Conservation (phyloP, 1,284 basidiomycete genomes). For the Fomitopsis schrenkii region DNA sequence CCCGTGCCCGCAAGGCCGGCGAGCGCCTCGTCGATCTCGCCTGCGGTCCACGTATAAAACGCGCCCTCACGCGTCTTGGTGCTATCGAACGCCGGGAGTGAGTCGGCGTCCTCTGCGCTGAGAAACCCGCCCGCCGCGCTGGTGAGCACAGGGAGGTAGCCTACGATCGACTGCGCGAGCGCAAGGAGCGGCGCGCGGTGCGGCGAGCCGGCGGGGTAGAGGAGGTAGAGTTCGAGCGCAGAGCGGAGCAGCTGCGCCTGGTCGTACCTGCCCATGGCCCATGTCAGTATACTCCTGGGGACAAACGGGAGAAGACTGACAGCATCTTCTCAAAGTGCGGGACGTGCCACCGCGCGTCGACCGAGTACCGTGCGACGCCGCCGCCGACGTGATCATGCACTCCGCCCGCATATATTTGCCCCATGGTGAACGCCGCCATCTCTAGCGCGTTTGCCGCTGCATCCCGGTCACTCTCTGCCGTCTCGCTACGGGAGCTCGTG, state of each 20-base stretch:
- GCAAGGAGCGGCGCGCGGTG: conserved; percentile 19
- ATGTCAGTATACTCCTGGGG: neutral
- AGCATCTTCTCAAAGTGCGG: conserved; percentile 49
- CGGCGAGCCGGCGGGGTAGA: conserved; percentile 19
- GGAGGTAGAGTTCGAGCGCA: conserved; percentile 20
- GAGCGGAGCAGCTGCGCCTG: conserved; percentile 33
- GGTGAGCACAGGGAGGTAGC: conserved; percentile 32
- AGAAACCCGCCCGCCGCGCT: conserved; percentile 35
- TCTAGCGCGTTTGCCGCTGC: conserved; percentile 18
- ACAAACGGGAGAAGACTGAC: conserved; percentile 8
- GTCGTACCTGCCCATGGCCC: conserved; percentile 29
- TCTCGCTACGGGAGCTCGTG: neutral
- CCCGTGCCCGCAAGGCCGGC: conserved; percentile 3
- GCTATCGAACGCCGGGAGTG: conserved; percentile 26
- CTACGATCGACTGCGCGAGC: conserved; percentile 28
- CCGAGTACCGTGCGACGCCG: conserved; percentile 39
- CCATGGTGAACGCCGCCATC: conserved; percentile 24
- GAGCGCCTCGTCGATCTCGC: conserved; percentile 33
- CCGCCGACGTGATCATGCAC: conserved; percentile 42
- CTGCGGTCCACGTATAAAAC: conserved; percentile 39
- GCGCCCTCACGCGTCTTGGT: conserved; percentile 37
- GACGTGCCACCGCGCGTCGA: conserved; percentile 40
- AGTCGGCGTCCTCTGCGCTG: conserved; percentile 43
- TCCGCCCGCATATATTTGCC: conserved; percentile 36
- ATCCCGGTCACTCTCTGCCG: neutral